Evolutionary conservation across 73 alveolate genomes (phyloP).

Genomic region (Blepharisma stoltei): DNA sequence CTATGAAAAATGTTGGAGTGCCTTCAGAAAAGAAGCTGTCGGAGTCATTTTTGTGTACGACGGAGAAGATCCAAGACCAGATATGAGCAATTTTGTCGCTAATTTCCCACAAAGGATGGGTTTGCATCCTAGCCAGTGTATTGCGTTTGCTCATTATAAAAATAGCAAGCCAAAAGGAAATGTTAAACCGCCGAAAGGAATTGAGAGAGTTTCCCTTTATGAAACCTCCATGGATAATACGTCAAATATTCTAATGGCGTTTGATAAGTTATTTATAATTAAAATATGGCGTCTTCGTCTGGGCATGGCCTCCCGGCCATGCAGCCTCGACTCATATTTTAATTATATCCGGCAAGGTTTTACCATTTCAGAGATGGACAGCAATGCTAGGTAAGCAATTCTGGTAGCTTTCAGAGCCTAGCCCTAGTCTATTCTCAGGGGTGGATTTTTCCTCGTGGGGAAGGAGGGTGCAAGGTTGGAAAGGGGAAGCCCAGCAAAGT

Average conservation of each 20-base stretch:
- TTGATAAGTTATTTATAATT: too few relatives aligned
- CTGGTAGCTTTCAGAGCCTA: too few relatives aligned
- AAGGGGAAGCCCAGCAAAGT: too few relatives aligned
- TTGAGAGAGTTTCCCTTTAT: conserved; percentile 1
- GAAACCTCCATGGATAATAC: conserved; percentile 11
- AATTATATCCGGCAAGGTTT: too few relatives aligned
- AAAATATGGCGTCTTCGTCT: too few relatives aligned
- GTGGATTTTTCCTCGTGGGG: too few relatives aligned
- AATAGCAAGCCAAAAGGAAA: conserved; percentile 26
- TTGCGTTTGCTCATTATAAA: conserved; percentile 25
- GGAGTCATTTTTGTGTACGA: conserved; percentile 23
- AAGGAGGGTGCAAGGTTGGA: too few relatives aligned
- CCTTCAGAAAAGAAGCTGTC: conserved; percentile 12
- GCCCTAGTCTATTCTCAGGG: too few relatives aligned
- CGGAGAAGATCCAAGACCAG: conserved; percentile 8
- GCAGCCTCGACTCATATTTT: too few relatives aligned
- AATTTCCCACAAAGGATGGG: conserved; percentile 18
- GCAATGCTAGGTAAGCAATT: too few relatives aligned
- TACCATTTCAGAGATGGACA: too few relatives aligned
- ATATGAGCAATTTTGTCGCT: neutral
- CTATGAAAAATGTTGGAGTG: conserved; percentile 29
- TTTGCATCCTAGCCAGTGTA: conserved; percentile 1
- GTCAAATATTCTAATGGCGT: conserved; percentile 13
- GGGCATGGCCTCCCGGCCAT: too few relatives aligned
- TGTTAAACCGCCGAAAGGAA: conserved; percentile 26